Conservation (phyloP, 306 rosid genomes). For the Dryas octopetala region DNA sequence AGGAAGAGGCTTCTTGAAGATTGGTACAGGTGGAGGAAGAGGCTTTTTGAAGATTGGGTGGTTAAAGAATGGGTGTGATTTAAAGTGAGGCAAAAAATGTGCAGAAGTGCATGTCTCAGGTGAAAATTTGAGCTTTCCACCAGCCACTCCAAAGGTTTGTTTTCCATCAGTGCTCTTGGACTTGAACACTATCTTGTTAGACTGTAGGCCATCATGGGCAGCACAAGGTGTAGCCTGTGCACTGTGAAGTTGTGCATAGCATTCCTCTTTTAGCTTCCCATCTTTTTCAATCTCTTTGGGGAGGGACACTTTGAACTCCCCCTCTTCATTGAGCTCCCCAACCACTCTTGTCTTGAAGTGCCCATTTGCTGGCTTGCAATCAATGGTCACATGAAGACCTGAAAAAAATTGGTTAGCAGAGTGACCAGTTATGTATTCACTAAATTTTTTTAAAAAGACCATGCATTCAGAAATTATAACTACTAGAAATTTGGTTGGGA, state of each 20-base stretch:
- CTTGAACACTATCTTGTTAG: slow-evolving; percentile 51
- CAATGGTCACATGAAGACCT: slow-evolving; percentile 73
- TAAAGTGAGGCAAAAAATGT: slow-evolving; percentile 51
- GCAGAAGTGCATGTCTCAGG: slow-evolving; percentile 65
- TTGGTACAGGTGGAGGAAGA: no score
- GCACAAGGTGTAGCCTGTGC: slow-evolving; percentile 66
- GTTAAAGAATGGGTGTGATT: slow-evolving; percentile 17
- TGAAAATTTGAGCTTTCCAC: slow-evolving; percentile 65
- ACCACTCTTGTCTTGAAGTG: slow-evolving; percentile 54
- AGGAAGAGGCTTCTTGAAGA: no score
- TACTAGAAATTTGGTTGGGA: not conserved
- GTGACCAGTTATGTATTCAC: no score
- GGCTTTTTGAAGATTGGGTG: slow-evolving; percentile 14
- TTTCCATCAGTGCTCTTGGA: slow-evolving; percentile 44
- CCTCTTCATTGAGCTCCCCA: slow-evolving; percentile 60
- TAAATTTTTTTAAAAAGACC: no score
- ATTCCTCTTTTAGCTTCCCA: slow-evolving; percentile 62
- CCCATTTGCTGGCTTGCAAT: slow-evolving; percentile 68
- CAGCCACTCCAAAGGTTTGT: slow-evolving; percentile 47
- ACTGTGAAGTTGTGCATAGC: slow-evolving; percentile 81
- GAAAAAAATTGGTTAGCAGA: slow-evolving; percentile 6
- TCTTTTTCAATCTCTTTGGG: slow-evolving; percentile 56
- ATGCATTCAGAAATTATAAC: no score
- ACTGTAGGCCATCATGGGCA: slow-evolving; percentile 47
- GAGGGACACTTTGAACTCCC: slow-evolving; percentile 63